Conservation (phyloP, 2,329 filamentous ascomycete species). For the Stachybotrys echinatus region DNA sequence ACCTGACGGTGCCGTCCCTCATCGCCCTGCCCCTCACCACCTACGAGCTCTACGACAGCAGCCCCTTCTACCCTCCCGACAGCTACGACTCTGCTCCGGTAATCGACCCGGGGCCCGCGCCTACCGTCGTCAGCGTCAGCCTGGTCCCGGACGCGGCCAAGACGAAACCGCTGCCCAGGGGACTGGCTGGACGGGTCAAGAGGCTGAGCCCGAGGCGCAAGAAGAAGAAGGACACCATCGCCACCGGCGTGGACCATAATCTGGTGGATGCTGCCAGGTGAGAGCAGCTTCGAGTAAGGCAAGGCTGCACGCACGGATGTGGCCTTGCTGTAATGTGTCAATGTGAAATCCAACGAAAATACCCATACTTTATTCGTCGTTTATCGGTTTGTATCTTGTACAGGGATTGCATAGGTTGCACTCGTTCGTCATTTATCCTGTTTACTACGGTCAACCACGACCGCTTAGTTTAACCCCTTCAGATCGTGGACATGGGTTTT, state of each 20-base stretch:
- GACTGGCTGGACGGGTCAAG: background rate
- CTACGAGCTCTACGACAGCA: slow-evolving; percentile 23
- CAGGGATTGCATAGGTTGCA: background rate
- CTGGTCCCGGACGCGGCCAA: background rate
- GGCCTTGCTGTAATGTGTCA: background rate
- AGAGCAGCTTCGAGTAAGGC: background rate
- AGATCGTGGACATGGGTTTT: too few species aligned
- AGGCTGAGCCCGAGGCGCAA: background rate
- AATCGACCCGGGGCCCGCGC: background rate
- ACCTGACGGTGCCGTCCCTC: slow-evolving; percentile 23
- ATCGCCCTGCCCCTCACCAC: slow-evolving; percentile 23
- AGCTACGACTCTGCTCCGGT: slow-evolving; percentile 3
- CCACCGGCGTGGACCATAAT: background rate
- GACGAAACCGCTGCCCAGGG: background rate
- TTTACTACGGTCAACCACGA: too few species aligned
- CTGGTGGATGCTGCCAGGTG: background rate
- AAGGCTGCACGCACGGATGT: background rate
- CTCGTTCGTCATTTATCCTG: too few species aligned
- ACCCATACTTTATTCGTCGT: background rate
- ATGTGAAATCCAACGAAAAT: background rate
- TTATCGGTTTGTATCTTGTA: background rate
- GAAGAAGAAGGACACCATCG: background rate
- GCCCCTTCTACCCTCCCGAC: slow-evolving; percentile 22
- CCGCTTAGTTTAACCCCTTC: too few species aligned
- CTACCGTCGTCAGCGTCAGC: background rate